Evolutionary conservation across 352 stramenopile genomes (phyloP), one percentile per base, ranked within the genome.

Genomic region (Phytophthora agathidicida): DNA sequence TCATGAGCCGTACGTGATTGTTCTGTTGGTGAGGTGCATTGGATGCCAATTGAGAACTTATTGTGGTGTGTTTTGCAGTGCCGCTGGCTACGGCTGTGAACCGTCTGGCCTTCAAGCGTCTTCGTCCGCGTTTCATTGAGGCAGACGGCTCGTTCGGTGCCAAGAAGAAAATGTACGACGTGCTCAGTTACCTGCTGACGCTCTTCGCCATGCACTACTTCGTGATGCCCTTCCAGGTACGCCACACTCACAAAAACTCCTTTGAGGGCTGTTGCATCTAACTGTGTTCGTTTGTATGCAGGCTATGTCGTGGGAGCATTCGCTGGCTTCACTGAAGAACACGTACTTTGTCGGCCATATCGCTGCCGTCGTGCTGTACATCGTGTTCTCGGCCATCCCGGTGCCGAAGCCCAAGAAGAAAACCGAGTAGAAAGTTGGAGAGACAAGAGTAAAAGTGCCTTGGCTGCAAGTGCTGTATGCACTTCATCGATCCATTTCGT

Each of bases 341-440:
- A 83, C 74, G 53, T 72, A 93, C 65, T 91, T 86, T 26, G 69
- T 59, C 13, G 83, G 83, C 27, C 83, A 93, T 65, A 88, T 93
- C 41, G 67, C 69, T 39, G 77, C 72, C 9, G 67, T 75, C 50
- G 79, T 79, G 61, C 69, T 91, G 16, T 91, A 90, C 62, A 38
- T 91, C 14, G 45, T 91, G 42, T 88, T 90, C 59, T 89, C 80
- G 46, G 59, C 78, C 27, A 72, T 91, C 42, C 80, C 83, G 7
- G 55, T 68, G 54, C 78, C 71, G 11, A 86, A 85, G 63, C 53
- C 59, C 28, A 67, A 66, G 42, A 86, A 81, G 74, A 87, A 89
- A 64, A 73, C 65, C 33, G 68, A 77, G 28, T 88, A 85, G 57
- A 55, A 24, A 45, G 19, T 8, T 46, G 8, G 16, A 55, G 28